Evolutionary conservation across 148 eudicot genomes (phyloP).

Genomic region (Vaccinium macrocarpon): DNA sequence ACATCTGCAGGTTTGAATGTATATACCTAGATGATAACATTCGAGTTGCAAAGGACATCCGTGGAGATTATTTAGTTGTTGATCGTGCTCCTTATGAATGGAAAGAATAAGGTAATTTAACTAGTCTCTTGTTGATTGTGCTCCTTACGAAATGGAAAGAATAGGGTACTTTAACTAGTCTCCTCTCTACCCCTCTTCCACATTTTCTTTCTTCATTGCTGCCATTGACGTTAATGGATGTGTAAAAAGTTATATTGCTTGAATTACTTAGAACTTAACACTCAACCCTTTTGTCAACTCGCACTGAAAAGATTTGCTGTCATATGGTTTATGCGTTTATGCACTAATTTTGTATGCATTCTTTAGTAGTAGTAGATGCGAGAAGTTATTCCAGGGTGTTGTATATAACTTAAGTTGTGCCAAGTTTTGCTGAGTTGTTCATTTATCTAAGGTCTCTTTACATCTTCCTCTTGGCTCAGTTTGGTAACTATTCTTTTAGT

Average conservation of each 20-base stretch:
- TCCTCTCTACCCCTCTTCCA: neutral
- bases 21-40: conserved; percentile 53
- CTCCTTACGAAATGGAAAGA: conserved; percentile 64
- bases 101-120: conserved; percentile 42
- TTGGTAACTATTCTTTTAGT: neutral
- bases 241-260: neutral
- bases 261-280: conserved; percentile 5
- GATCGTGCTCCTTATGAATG: conserved; percentile 62
- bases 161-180: conserved; percentile 21
- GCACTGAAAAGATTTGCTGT: neutral
- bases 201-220: neutral
- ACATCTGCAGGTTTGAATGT: conserved; percentile 47
- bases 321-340: neutral
- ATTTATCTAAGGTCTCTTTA: neutral
- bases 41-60: conserved; percentile 61
- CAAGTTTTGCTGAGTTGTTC: neutral
- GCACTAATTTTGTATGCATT: neutral
- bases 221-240: neutral
- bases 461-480: neutral
- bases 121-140: conserved; percentile 28
- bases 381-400: neutral
- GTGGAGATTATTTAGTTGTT: conserved; percentile 58
- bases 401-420: neutral
- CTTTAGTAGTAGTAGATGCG: neutral
- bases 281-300: neutral